Evolutionary conservation across 2,329 filamentous ascomycete genomes (phyloP), one percentile per base, ranked within the genome.

Genomic region (Pseudomassariella vexata): DNA sequence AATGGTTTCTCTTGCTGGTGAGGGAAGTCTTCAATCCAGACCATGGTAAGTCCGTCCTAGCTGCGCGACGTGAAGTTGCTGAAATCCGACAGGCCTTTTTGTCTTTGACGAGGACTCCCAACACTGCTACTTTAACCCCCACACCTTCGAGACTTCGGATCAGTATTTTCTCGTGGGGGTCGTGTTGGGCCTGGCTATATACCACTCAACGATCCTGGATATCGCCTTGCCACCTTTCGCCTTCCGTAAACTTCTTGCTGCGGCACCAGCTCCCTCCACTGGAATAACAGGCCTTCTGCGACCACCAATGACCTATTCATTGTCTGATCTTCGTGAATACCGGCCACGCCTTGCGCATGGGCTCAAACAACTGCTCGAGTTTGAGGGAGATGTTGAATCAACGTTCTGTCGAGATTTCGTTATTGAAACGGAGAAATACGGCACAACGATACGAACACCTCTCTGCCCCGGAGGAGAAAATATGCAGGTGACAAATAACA

Each of bases 151-250:
- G 55, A 89, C 85, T 0, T 89, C 86, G 1, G 87, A 95, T 50
- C 87, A 94, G 44, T 95, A 85, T 57, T 94, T 92, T 52, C 70
- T 95, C 15, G 84, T 95, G 18, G 89, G 89, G 1, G 85, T 92
- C 9, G 71, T 95, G 6, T 71, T 95, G 34, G 89, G 89, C 1
- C 66, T 95, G 37, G 89, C 89, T 10, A 94, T 95, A 39, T 94
- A 95, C 62, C 95, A 95, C 57, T 94, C 86, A 3, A 95, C 86
- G 1, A 95, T 95, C 44, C 66, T 95, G 12, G 89, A 95, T 51
- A 75, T 95, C 29, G 84, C 86, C 2, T 70, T 95, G 14, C 89
- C 89, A 1, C 85, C 88, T 0, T 94, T 95, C 54, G 82, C 85
- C 2, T 95, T 94, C 53, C 80, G 86, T 43, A 95, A 94, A 55